Evolutionary conservation across 2,329 filamentous ascomycete genomes (phyloP).

Genomic region (Colletotrichum shisoi): DNA sequence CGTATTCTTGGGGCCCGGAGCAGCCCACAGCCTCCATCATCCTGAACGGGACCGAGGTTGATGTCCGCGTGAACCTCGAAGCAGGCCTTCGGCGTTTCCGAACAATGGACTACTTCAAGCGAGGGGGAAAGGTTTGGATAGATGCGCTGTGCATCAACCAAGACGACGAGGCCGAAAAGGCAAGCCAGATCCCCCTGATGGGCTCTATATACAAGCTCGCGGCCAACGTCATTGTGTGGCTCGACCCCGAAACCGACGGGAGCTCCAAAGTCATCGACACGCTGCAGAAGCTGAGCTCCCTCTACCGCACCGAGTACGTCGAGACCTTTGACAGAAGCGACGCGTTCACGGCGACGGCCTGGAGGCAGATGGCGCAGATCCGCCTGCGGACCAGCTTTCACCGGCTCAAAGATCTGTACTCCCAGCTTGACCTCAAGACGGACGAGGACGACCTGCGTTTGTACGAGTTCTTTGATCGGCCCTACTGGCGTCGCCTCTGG

Average conservation of each 20-base stretch:
- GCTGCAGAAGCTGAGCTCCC: conserved; percentile 1
- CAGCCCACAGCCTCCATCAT: conserved; percentile 32
- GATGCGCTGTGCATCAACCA: conserved; percentile 45
- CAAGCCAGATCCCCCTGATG: conserved; percentile 42
- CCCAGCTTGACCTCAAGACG: not conserved
- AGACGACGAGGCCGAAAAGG: conserved; percentile 41
- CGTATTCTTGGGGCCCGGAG: conserved; percentile 42
- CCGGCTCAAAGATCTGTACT: not conserved
- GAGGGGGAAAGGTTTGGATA: conserved; percentile 41
- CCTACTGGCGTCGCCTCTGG: conserved; percentile 28
- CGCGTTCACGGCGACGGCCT: conserved; percentile 1
- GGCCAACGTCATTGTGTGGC: conserved; percentile 42
- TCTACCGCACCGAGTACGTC: conserved; percentile 19
- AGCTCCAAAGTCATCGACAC: not conserved
- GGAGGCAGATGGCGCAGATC: conserved; percentile 10
- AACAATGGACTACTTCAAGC: conserved; percentile 7
- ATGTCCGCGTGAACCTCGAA: conserved; percentile 6
- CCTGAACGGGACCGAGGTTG: conserved; percentile 5
- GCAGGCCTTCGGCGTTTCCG: conserved; percentile 8
- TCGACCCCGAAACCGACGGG: conserved; percentile 33
- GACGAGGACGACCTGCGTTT: not conserved
- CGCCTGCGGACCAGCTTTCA: conserved; percentile 5
- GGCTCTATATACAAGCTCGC: conserved; percentile 42
- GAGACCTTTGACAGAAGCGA: conserved; percentile 16
- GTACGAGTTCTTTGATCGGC: conserved; percentile 22